Evolutionary conservation across 148 eudicot genomes (phyloP).

Genomic region (Hydrangea macrophylla): DNA sequence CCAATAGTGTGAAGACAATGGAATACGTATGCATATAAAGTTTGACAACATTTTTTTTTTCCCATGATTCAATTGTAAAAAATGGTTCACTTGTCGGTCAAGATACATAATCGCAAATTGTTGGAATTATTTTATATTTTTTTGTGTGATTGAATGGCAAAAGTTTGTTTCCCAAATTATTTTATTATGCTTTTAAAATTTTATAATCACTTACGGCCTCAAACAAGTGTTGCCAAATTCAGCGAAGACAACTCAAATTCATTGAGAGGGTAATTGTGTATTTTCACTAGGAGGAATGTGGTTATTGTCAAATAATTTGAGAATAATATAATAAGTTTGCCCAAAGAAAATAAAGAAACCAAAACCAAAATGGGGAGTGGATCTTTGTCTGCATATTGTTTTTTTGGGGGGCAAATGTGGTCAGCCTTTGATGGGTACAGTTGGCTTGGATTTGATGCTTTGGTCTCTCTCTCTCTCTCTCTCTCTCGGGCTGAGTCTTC

Average conservation of each 20-base stretch:
- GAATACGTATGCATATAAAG: neutral
- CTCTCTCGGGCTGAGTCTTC: neutral
- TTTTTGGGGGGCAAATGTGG: slow-evolving; percentile 22
- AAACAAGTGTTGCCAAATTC: too few species aligned
- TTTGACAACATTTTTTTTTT: neutral
- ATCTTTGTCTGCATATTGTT: slow-evolving; percentile 23
- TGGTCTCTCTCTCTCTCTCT: slow-evolving; percentile 23
- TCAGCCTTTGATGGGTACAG: slow-evolving; percentile 24
- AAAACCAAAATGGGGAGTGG: neutral
- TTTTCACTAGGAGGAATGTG: neutral
- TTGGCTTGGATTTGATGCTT: slow-evolving; percentile 21
- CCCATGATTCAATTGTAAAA: too few species aligned
- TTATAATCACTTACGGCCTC: too few species aligned
- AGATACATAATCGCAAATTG: too few species aligned
- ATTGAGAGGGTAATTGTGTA: neutral
- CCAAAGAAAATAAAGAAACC: neutral
- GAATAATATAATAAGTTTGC: neutral
- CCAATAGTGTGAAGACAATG: too few species aligned
- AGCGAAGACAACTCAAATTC: neutral
- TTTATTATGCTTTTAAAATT: too few species aligned
- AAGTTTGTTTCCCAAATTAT: too few species aligned
- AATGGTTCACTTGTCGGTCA: too few species aligned
- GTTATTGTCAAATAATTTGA: neutral
- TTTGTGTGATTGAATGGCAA: too few species aligned
- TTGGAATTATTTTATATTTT: too few species aligned